Evolutionary conservation across 805 yeast genomes (phyloP).

Genomic region (Kodamaea kakaduensis): DNA sequence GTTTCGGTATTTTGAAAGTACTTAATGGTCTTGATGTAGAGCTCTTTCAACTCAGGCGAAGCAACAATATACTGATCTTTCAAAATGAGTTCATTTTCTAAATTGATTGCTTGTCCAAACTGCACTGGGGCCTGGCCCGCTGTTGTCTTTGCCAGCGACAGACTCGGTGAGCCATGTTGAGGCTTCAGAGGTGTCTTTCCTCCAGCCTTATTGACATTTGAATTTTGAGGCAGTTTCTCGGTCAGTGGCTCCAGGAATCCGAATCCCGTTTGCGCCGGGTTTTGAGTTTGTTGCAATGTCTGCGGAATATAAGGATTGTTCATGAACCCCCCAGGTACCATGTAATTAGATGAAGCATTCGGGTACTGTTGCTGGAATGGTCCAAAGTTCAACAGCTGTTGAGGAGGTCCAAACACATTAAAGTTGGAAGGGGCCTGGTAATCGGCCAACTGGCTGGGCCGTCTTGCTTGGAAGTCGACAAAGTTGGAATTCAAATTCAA

Average conservation of each 20-base stretch:
- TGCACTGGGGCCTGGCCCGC: conserved; percentile 3
- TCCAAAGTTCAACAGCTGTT: background rate
- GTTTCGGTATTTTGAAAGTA: conserved; percentile 46
- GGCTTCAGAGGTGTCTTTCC: no score
- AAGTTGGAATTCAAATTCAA: conserved; percentile 32
- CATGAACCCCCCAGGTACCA: conserved; percentile 7
- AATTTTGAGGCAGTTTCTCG: conserved; percentile 3
- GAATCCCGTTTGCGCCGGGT: no score
- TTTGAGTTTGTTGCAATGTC: conserved; percentile 14
- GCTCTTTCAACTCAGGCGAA: conserved; percentile 50
- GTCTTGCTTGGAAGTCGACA: conserved; percentile 38
- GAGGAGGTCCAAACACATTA: conserved; percentile 3
- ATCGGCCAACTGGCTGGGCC: conserved; percentile 41
- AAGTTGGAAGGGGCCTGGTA: conserved; percentile 12
- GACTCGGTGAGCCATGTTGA: no score
- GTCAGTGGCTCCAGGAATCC: conserved; percentile 7
- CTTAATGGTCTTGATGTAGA: conserved; percentile 45
- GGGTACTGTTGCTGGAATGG: conserved; percentile 10
- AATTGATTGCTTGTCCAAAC: conserved; percentile 24
- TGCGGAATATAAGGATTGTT: conserved; percentile 11
- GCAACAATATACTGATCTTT: conserved; percentile 56
- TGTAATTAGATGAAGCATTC: conserved; percentile 6
- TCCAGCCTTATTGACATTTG: no score
- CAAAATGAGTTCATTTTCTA: conserved; percentile 62
- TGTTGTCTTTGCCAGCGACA: background rate